These are phyloP conservation scores for Lagerstroemia speciosa DNA, from an alignment of 345 rosid species.

Conservation along the genomic window DNA sequence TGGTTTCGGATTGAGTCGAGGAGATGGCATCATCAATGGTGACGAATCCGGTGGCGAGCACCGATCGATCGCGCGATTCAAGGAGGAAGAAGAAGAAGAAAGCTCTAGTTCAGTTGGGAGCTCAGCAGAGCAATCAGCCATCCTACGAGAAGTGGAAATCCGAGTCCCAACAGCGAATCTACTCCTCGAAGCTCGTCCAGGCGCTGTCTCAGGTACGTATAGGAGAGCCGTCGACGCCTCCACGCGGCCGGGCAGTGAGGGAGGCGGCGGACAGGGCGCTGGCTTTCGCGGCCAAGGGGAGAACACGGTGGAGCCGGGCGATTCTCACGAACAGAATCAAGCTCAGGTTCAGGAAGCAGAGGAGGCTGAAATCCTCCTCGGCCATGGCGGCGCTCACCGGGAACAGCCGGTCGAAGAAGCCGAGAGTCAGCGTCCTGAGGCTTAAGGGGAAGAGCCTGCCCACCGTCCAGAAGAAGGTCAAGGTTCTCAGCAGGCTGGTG, in stretches of 20 bases:
- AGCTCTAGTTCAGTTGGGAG: conserved; percentile 8
- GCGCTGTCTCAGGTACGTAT: conserved; percentile 56
- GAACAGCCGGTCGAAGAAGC: conserved; percentile 48
- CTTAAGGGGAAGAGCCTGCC: conserved; percentile 58
- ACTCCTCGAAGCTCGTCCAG: conserved; percentile 65
- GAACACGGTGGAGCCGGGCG: conserved; percentile 90
- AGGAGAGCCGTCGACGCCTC: conserved; percentile 15
- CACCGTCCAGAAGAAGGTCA: conserved; percentile 74
- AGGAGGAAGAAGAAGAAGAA: conserved; percentile 51
- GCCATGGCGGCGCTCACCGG: conserved; percentile 12
- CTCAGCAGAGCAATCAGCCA: conserved; percentile 7
- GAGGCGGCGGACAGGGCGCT: conserved; percentile 78
- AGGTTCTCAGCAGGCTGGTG: conserved; percentile 72
- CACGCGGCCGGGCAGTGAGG: conserved; percentile 50
- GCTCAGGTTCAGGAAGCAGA: conserved; percentile 70
- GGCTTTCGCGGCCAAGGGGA: conserved; percentile 81
- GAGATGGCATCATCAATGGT: conserved; percentile 17
- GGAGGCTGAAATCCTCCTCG: conserved; percentile 31
- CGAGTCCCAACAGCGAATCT: conserved; percentile 66
- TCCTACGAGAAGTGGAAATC: conserved; percentile 60
- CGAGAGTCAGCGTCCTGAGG: conserved; percentile 53
- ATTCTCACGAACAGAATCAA: conserved; percentile 66
- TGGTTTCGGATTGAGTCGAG: not conserved
- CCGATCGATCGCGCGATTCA: conserved; percentile 39
- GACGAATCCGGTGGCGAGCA: conserved; percentile 27